Base-by-base conservation (phyloP, 2,329 filamentous ascomycete genomes). In the Aspergillus bombycis region DNA sequence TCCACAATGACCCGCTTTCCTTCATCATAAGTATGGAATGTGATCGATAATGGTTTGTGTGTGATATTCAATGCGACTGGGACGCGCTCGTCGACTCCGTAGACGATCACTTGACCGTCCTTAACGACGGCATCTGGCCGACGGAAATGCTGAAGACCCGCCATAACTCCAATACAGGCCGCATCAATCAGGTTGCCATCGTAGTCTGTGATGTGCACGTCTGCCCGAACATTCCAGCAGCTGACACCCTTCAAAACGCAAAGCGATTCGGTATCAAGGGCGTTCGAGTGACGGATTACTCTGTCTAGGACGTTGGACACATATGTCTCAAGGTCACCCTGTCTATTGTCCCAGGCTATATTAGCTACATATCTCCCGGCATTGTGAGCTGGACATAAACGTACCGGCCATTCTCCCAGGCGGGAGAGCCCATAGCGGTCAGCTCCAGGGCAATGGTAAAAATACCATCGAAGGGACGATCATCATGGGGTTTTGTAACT, bases 371-470 rank as follows among this genome's bases (percentile, higher is more conserved):
- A 32, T 21, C 4, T 11, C 4, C 26, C 19, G 34, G 1, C 9
- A 46, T 12, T 12, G 2, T 43, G 5, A n/a, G 23, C 45, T 26
- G 19, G 12, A 16, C 62, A 28, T 30, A 57, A 61, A 62, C 82
- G 63, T 84, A 89, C 86, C 88, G 87, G 77, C 91, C 92, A 70
- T 91, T 87, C 78, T 97, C 94, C 79, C 96, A 96, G 38, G 91
- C 89, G 16, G 95, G 93, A 54, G 93, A 93, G 32, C 92, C 91
- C 89, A 98, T 96, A 56, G 94, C 93, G 66, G 91, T 93, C 72
- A 99, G 88, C 77, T 98, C 95, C 61, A 94, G 91, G 60, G 89
- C 86, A 75, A 98, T 97, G 70, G 89, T 93, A 83, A 98, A 98
- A 78, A 96, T 87, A 77, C 95, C 95, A 77, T 98, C 95, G 75